Evolutionary conservation across 805 yeast species (phyloP), one percentile per base, ranked within the genome.

Genomic region (Kluyveromyces dobzhanskii): DNA sequence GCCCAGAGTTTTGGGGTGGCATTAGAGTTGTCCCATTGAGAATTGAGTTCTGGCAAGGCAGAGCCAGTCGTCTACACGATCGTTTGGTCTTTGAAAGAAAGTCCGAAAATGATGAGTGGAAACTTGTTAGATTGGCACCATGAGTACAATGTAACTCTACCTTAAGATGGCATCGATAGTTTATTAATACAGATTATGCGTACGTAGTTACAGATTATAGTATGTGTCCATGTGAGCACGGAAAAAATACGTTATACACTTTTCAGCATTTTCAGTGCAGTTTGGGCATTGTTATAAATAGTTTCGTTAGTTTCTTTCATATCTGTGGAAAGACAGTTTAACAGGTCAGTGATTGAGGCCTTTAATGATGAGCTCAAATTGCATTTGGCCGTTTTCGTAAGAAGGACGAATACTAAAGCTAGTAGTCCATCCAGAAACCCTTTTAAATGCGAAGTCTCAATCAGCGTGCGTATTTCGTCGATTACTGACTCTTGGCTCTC

Each of bases 1-100:
- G 94, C 47, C 98, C 98, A 12, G 88, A 84, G 26, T 80, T 67
- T 57, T 92, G 98, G 98, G 98, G 97, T 39, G 98, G 98, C 0
- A 57, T 92, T 36, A 72, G 95, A 54, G 70, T 92, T 13, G 77
- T 82, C 30, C 98, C 98, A 4, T 64, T 85, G 33, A 95, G 86
- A 56, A 73, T 90, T 48, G 98, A 92, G 64, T 92, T 90, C 56
- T 92, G 97, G 97, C 98, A 92, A 65, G 98, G 98, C 13, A 77
- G 98, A 46, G 70, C 73, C 43, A 80, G 85, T 54, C 75, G 98
- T 59, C 67, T 90, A 37, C 98, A 92, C 60, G 98, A 92, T 61
- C 75, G 98, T 50, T 68, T 88, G 37, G 75, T 79, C 11, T 88
- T 72, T 62, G 71, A 73, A 44, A 70, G 94, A 57, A 75, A 73